phyloP scores from a whole-genome alignment of 495 filamentous ascomycete genomes.

The Aspergillus funiculosus region DNA sequence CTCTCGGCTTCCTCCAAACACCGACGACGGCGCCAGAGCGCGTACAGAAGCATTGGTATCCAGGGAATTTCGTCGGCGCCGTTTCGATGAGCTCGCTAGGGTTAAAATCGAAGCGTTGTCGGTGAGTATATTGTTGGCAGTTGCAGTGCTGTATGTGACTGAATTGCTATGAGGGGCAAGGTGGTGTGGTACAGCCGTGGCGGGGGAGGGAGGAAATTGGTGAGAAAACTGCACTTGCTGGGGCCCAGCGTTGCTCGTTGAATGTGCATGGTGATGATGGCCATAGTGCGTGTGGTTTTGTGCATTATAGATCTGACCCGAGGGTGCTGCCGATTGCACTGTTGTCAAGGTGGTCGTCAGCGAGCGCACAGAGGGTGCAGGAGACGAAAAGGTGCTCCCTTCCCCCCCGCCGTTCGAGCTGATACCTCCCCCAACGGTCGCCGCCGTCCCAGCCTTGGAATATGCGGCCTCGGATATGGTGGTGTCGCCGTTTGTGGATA shows the following conservation, averaged over 20 bases:
- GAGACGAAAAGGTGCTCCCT: conserved; percentile 87
- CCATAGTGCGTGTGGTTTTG: conserved; percentile 35
- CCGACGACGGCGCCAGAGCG: conserved; percentile 81
- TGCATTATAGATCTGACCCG: conserved; percentile 49
- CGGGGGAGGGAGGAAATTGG: conserved; percentile 75
- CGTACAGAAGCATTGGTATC: conserved; percentile 96
- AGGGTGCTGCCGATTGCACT: conserved; percentile 79
- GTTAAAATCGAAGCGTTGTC: conserved; percentile 96
- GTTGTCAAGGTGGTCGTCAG: conserved; percentile 94
- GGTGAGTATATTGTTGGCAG: conserved; percentile 84
- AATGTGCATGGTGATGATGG: conserved; percentile 39
- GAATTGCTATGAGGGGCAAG: conserved; percentile 64
- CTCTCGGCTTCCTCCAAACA: conserved; percentile 87
- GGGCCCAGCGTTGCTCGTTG: conserved; percentile 43
- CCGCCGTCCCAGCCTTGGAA: conserved; percentile 74
- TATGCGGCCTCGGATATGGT: conserved; percentile 66
- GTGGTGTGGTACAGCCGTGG: conserved; percentile 76
- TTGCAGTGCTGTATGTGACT: conserved; percentile 79
- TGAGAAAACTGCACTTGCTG: conserved; percentile 72
- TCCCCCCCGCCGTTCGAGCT: conserved; percentile 65
- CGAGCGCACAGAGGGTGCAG: conserved; percentile 83
- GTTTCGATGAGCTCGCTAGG: conserved; percentile 91
- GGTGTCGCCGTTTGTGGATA: conserved; percentile 74
- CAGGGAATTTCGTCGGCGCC: conserved; percentile 77
- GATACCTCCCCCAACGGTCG: conserved; percentile 53